Percentiles rank a stretch among this genome's conserved stretches.
Conservation (phyloP, 2,329 filamentous ascomycete species). For the Cytospora piceicola region DNA sequence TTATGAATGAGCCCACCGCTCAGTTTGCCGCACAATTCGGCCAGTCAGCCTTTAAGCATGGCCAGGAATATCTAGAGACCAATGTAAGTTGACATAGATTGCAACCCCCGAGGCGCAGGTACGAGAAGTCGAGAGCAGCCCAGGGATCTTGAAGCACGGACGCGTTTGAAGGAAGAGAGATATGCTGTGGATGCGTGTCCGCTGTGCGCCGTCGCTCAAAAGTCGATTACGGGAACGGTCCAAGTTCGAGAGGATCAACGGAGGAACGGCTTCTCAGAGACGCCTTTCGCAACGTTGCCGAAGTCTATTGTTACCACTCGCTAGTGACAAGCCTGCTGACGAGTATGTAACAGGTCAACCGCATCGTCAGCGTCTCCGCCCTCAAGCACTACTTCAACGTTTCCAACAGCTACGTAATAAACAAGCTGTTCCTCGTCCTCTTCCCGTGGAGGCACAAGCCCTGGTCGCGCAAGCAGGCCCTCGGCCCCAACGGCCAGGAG, state of each 20-base stretch:
- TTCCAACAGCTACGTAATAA: conserved; percentile 93
- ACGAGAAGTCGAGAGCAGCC: neutral
- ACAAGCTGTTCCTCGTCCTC: conserved; percentile 89
- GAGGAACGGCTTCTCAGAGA: neutral
- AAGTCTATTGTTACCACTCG: neutral
- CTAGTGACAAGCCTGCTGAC: conserved; percentile 10
- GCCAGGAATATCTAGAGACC: conserved; percentile 92
- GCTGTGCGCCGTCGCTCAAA: neutral
- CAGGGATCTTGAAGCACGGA: neutral
- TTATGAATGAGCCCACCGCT: conserved; percentile 93
- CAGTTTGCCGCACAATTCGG: conserved; percentile 95
- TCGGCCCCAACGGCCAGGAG: conserved; percentile 70
- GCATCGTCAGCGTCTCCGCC: conserved; percentile 87
- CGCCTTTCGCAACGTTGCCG: neutral
- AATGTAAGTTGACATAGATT: conserved; percentile 65
- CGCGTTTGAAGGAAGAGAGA: neutral
- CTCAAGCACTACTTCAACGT: conserved; percentile 99
- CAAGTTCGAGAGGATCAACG: neutral
- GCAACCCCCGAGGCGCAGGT: neutral
- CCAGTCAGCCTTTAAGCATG: conserved; percentile 86
- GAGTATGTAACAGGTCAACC: conserved; percentile 50
- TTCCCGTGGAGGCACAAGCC: conserved; percentile 98
- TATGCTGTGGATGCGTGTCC: neutral
- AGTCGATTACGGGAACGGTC: neutral
- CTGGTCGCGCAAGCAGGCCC: conserved; percentile 88